Base-by-base conservation (phyloP, 1,139 yeast species). In the Protomyces gravidus region DNA sequence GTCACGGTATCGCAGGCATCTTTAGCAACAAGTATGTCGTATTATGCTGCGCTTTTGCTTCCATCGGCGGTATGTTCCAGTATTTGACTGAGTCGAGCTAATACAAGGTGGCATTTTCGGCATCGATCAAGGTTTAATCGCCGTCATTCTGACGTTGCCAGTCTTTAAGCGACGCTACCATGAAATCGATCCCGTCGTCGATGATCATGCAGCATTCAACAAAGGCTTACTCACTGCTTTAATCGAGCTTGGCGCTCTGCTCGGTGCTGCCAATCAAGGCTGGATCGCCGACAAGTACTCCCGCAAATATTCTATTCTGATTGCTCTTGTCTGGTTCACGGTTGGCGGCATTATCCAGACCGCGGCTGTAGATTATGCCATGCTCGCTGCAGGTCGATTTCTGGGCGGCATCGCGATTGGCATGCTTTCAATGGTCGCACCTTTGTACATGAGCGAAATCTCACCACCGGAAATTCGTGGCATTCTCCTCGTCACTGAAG, bases 341-440 rank as follows among this genome's bases (percentile, higher is more conserved):
- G 67, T 83, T 58, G 89, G 89, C 67, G 78, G 83, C 63, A 72
- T 79, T 64, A 74, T 84, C 64, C 89, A 84, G 72, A 78, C 80
- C 53, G 84, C 82, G 55, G 73, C 86, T 45, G 65, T 65, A 39
- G 50, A 61, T 17, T 62, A 63, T 33, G 51, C 61, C 11, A 60
- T 63, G 62, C 55, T 68, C 45, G 64, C 63, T 42, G 68, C 62
- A 6, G 73, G 73, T 21, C 63, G 73, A 7, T 62, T 71, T 62
- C 70, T 82, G 28, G 74, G 79, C 50, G 82, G 84, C 21, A 72
- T 79, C 69, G 84, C 82, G 52, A 83, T 81, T 23, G 85, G 85
- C 50, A 75, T 78, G 64, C 80, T 83, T 1, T 78, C 83, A 17
- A 75, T 80, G 69, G 80, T 80, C 55, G 76, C 83, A 33, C 85